Conservation (phyloP, 768 basidiomycete species). For the Termitomyces sp. region DNA sequence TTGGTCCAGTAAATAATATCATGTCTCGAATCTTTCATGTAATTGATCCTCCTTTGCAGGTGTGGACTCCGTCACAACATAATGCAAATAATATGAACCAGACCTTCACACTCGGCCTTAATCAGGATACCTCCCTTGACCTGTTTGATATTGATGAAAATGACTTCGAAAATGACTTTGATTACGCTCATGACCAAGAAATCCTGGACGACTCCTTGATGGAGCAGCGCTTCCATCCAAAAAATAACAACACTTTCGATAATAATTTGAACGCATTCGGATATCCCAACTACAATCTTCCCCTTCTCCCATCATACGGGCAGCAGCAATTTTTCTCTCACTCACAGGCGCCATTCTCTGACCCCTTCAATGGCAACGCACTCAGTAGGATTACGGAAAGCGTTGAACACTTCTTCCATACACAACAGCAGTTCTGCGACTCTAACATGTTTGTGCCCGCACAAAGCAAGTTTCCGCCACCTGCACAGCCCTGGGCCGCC, state of each 20-base stretch:
- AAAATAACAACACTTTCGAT: slow-evolving; percentile 20
- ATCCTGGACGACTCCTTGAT: slow-evolving; percentile 33
- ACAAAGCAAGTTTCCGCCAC: slow-evolving; percentile 9
- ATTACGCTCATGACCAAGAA: slow-evolving; percentile 29
- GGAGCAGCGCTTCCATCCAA: slow-evolving; percentile 25
- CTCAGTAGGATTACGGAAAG: slow-evolving; percentile 36
- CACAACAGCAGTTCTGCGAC: slow-evolving; percentile 26
- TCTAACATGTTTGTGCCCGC: slow-evolving; percentile 11
- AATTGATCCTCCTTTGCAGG: slow-evolving; percentile 17
- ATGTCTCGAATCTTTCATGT: slow-evolving; percentile 23
- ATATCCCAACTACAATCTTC: slow-evolving; percentile 29
- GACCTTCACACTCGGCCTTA: slow-evolving; percentile 30
- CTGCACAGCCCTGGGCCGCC: slow-evolving; percentile 3
- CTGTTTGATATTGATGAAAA: slow-evolving; percentile 77
- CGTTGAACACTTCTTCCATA: slow-evolving; percentile 40
- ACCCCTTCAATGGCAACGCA: slow-evolving; percentile 36
- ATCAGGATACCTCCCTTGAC: slow-evolving; percentile 44
- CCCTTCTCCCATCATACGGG: slow-evolving; percentile 19
- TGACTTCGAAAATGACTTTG: slow-evolving; percentile 49
- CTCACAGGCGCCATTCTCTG: slow-evolving; percentile 26
- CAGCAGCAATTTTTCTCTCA: slow-evolving; percentile 24
- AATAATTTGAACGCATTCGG: slow-evolving; percentile 25
- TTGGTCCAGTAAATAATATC: slow-evolving; percentile 31
- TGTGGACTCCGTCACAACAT: slow-evolving; percentile 26
- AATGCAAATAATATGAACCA: slow-evolving; percentile 18